Base-by-base conservation (phyloP, 345 rosid genomes). In the Pistacia vera region DNA sequence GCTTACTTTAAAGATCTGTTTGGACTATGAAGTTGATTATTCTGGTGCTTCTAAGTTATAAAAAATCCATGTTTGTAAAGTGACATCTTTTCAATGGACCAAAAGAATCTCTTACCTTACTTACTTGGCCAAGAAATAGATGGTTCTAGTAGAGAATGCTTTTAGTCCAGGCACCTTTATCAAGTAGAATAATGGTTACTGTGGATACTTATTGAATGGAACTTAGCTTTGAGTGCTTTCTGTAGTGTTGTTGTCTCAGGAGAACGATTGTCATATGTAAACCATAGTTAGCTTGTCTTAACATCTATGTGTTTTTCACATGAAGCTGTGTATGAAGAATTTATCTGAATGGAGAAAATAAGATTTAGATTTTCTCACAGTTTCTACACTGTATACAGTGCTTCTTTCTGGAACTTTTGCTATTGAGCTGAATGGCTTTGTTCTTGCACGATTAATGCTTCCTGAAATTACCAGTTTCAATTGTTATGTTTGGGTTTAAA, bases 1-100 rank as follows among this genome's bases (percentile, higher is more conserved):
- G 75, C 70, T 70, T 41, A 22, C 3, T 18, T 66, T 7, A 44
- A 48, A 54, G 59, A 38, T 74, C 70, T 68, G 60, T 54, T 75
- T 57, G 52, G 63, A 22, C 30, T 75, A 35, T 49, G 11, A 36
- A 75, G n/a, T 58, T 70, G 63, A 58, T 58, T 73, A 59, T 30
- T 33, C 10, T 13, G 57, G 61, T 64, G 72, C 61, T 75, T 70
- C 48, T 6, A 35, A 4, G 60, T 68, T 46, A 58, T 64, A 4
- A 30, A 18, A n/a, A 63, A 30, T 52, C 61, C 46, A 46, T 33
- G 49, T 22, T 62, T 18, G 33, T 33, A 14, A 30, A 17, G 41
- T 30, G 20, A 30, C 4, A 30, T 68, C 28, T 68, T 52, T 9
- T 68, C n/a, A 54, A 1, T 30, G 11, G 57, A 16, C 20, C 18